Base-by-base conservation (phyloP, 1,284 basidiomycete genomes). In the Microbotryum saponariae region DNA sequence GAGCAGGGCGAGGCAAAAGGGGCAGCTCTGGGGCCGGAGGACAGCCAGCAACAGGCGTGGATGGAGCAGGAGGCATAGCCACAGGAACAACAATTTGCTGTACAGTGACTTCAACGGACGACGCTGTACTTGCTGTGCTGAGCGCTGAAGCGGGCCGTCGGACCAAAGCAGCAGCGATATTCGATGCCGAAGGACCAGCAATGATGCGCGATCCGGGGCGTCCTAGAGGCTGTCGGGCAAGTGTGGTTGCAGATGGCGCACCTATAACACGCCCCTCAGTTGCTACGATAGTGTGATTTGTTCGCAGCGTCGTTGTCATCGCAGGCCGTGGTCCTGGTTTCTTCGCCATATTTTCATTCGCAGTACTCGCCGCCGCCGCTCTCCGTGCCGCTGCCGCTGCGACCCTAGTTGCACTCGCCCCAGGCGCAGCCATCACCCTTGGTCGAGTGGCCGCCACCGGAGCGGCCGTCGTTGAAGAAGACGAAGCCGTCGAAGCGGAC, bases 1-100 rank as follows among this genome's bases (percentile, higher is more conserved):
- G 56, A 21, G 48, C 47, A 27, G 56, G 56, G 7, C 56, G 27
- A 16, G 56, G 56, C 7, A 57, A 29, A 12, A 57, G 47, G 9
- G 56, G 56, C 6, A 50, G 31, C 12, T 3, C 37, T 16, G 37
- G 37, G 14, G 37, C 18, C 37, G 37, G 37, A 42, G 16, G 31
- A 8, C 31, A 10, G 2, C 1, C 37, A 20, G 56, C 20, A 25
- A 23, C 47, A 4, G 27, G 49, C 8, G 21, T 46, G 8, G 8
- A 20, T n/a, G n/a, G 48, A 14, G 48, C 20, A 14, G 21, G 21
- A 16, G 48, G 14, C 5, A 50, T 20, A 14, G 48, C 48, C 48
- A 27, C 9, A 7, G 21, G 21, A 27, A 50, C 27, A 23, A 27
- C 48, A 50, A n/a, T 50, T 16, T n/a, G 27, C 12, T 50, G 18